A percentile compares a stretch with the other conserved stretches of the same genome.
Conservation (phyloP, 805 yeast genomes). For the Barnettozyma siamensis region DNA sequence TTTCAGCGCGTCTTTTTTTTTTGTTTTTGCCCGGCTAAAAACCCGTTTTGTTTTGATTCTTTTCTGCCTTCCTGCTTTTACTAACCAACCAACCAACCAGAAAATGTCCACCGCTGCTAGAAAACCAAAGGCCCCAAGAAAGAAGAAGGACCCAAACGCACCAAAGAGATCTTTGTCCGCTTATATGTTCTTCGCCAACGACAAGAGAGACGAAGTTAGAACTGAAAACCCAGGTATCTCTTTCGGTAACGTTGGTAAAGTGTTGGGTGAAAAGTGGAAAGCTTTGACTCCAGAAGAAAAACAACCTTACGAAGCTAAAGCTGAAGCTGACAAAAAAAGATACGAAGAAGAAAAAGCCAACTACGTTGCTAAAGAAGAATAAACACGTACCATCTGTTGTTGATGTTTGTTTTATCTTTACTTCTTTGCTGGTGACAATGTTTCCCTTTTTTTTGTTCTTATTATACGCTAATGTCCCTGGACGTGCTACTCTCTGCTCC, state of each 20-base stretch:
- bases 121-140: conserved; percentile 35
- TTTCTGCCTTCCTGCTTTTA: not conserved
- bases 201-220: conserved; percentile 92
- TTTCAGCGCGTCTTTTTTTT: too few relatives aligned
- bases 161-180: conserved; percentile 98
- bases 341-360: conserved; percentile 94
- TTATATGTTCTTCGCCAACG: conserved; percentile 98
- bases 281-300: conserved; percentile 78
- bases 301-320: conserved; percentile 86
- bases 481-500: not conserved
- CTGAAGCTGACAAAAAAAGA: conserved; percentile 95
- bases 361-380: conserved; percentile 31
- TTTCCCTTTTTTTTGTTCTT: not conserved
- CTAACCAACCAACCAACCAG: conserved; percentile 9
- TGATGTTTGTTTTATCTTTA: not conserved
- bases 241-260: conserved; percentile 92
- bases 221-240: conserved; percentile 95
- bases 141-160: conserved; percentile 86
- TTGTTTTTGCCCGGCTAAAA: too few relatives aligned
- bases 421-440: not conserved
- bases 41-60: conserved; percentile 5
- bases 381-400: not conserved
- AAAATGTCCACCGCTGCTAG: conserved; percentile 35
- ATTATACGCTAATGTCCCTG: too few relatives aligned
- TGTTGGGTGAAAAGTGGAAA: conserved; percentile 97